phyloP scores from a whole-genome alignment of 164 flowering plant genomes.

The Tinospora cordifolia region DNA sequence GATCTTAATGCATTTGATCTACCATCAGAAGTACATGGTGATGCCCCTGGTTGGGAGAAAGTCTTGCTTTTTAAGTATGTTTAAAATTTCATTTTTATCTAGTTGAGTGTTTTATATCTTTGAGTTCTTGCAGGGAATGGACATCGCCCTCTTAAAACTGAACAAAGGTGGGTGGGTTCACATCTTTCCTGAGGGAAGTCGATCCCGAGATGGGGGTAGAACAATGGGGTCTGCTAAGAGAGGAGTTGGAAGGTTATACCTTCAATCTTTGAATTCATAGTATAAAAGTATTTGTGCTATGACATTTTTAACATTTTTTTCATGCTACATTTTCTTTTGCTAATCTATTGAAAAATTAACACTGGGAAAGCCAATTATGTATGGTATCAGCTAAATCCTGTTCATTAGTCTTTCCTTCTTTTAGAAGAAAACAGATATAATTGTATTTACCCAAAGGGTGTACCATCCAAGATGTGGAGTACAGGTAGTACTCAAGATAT shows the following conservation, averaged over 20 bases:
- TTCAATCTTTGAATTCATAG: background rate
- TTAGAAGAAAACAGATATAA: too few species aligned
- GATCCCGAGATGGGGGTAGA: slow-evolving; percentile 96
- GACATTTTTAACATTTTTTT: too few species aligned
- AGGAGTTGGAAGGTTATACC: slow-evolving; percentile 83
- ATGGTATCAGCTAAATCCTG: too few species aligned
- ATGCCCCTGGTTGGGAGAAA: too few species aligned
- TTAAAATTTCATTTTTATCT: background rate
- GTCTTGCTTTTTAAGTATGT: too few species aligned
- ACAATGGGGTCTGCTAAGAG: slow-evolving; percentile 75
- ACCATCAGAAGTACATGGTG: background rate
- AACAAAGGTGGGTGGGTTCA: slow-evolving; percentile 96
- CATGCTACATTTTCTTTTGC: background rate
- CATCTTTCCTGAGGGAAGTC: slow-evolving; percentile 96
- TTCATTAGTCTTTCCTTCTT: too few species aligned
- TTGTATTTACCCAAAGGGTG: too few species aligned
- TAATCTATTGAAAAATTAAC: background rate
- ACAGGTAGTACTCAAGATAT: too few species aligned
- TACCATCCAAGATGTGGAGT: too few species aligned
- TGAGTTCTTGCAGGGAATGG: slow-evolving; percentile 61
- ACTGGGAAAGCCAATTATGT: background rate
- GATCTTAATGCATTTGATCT: background rate
- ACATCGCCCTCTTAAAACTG: slow-evolving; percentile 76
- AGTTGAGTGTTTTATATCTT: background rate
- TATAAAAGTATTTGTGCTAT: background rate